These are phyloP conservation scores for Leptographium flavum DNA, from an alignment of 2,329 filamentous ascomycete genomes.

Conservation along the genomic window DNA sequence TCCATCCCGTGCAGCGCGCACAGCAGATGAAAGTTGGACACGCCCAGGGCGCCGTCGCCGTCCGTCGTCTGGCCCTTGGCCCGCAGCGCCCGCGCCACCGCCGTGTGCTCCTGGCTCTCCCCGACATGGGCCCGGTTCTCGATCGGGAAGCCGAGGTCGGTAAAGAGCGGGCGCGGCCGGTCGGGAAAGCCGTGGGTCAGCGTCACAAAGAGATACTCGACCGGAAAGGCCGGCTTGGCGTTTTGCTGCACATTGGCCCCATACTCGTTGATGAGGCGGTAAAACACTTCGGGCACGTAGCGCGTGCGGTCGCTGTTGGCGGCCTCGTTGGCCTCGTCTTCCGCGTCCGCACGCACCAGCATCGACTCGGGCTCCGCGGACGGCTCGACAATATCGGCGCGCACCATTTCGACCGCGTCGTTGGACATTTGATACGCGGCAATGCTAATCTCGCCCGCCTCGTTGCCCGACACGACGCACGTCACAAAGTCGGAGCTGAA, in stretches of 20 bases:
- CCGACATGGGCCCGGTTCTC: constrained; percentile 85
- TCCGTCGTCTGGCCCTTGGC: constrained; percentile 34
- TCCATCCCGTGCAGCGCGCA: constrained; percentile 70
- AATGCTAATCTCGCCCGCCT: constrained; percentile 74
- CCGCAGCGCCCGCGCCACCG: constrained; percentile 54
- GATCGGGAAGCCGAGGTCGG: constrained; percentile 63
- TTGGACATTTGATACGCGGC: constrained; percentile 92
- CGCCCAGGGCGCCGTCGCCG: constrained; percentile 46
- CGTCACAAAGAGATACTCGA: constrained; percentile 91
- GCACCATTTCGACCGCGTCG: constrained; percentile 91
- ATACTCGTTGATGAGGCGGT: constrained; percentile 89
- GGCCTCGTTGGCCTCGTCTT: constrained; percentile 67
- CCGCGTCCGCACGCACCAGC: constrained; percentile 85
- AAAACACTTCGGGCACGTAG: constrained; percentile 97
- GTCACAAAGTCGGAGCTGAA: constrained; percentile 98
- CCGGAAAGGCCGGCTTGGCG: constrained; percentile 88
- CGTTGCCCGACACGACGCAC: constrained; percentile 87
- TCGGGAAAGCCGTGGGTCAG: constrained; percentile 93
- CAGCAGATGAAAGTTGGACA: constrained; percentile 93
- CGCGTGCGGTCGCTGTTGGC: constrained; percentile 55
- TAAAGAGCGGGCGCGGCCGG: constrained; percentile 63
- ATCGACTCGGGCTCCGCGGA: constrained; percentile 87
- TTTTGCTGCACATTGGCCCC: constrained; percentile 94
- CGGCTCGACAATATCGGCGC: constrained; percentile 86
- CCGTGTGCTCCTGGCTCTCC: constrained; percentile 65